Evolutionary conservation across 2,329 filamentous ascomycete species (phyloP).

Genomic region (Gremmenia infestans): DNA sequence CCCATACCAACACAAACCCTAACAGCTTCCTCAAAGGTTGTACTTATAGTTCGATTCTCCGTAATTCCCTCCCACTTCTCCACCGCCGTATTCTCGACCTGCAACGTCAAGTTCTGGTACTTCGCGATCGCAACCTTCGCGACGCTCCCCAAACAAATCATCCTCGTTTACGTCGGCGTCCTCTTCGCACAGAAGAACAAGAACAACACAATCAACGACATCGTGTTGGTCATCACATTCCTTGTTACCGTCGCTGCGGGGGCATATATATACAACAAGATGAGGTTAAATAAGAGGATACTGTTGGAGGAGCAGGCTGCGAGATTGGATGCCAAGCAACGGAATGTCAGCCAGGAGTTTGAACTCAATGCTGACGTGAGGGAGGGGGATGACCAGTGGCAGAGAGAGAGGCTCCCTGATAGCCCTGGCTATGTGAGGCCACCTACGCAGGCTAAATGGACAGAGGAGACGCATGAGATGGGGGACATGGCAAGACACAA

Average conservation of each 20-base stretch:
- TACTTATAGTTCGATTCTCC: constrained; percentile 38
- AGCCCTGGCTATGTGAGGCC: neutral
- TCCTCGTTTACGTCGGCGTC: constrained; percentile 39
- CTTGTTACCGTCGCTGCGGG: constrained; percentile 34
- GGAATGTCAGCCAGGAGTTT: neutral
- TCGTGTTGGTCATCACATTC: constrained; percentile 29
- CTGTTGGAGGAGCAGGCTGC: constrained; percentile 33
- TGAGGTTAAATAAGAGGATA: constrained; percentile 32
- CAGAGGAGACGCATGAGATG: neutral
- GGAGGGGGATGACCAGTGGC: neutral
- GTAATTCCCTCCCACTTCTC: constrained; percentile 39
- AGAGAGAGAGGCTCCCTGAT: neutral
- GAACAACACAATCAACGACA: constrained; percentile 30
- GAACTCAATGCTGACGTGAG: neutral
- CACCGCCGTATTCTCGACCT: constrained; percentile 40
- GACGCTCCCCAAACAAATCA: constrained; percentile 39
- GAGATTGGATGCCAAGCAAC: constrained; percentile 3
- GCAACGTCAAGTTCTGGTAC: constrained; percentile 38
- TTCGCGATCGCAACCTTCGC: constrained; percentile 38
- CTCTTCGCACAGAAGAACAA: constrained; percentile 30
- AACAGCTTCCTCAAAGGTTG: constrained; percentile 26
- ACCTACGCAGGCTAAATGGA: neutral
- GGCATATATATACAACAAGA: constrained; percentile 35
- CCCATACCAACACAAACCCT: neutral
- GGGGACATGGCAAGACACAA: neutral